Evolutionary conservation across 306 rosid species (phyloP).

Genomic region (Dicorynia guianensis): DNA sequence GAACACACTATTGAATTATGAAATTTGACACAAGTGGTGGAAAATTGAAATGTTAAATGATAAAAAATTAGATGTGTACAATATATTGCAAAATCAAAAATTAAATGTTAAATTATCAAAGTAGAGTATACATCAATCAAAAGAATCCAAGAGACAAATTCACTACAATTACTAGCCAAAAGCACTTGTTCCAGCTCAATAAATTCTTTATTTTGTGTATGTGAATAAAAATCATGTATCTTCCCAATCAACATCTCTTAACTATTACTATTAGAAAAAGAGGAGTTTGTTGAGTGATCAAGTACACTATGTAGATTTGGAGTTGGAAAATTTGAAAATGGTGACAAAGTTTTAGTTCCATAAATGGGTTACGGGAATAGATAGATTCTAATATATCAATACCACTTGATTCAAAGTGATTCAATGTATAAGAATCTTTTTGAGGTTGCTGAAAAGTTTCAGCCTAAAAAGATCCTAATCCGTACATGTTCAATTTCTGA

Average conservation of each 20-base stretch:
- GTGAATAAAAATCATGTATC: conserved; percentile 58
- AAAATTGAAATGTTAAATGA: too few relatives aligned
- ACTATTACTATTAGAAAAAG: conserved; percentile 44
- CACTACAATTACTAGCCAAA: conserved; percentile 34
- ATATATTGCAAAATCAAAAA: too few relatives aligned
- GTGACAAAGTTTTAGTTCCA: too few relatives aligned
- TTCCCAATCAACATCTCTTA: conserved; percentile 57
- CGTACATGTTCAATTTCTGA: conserved; percentile 68
- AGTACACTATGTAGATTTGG: too few relatives aligned
- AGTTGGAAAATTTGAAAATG: too few relatives aligned
- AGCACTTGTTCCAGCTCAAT: conserved; percentile 93
- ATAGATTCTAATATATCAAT: too few relatives aligned
- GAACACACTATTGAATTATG: too few relatives aligned
- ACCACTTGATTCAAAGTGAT: too few relatives aligned
- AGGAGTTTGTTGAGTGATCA: conserved; percentile 44
- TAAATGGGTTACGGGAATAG: too few relatives aligned
- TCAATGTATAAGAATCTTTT: conserved; percentile 52
- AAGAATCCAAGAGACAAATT: conserved; percentile 31
- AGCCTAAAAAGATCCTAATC: conserved; percentile 48
- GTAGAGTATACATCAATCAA: conserved; percentile 15
- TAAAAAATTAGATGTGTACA: too few relatives aligned
- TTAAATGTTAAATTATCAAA: conserved; percentile 30
- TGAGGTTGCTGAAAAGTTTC: conserved; percentile 54
- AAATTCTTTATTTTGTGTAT: conserved; percentile 85
- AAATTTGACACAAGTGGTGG: too few relatives aligned